phyloP scores from a whole-genome alignment of 2,329 filamentous ascomycete species.

The Neodidymelliopsis sp. region DNA sequence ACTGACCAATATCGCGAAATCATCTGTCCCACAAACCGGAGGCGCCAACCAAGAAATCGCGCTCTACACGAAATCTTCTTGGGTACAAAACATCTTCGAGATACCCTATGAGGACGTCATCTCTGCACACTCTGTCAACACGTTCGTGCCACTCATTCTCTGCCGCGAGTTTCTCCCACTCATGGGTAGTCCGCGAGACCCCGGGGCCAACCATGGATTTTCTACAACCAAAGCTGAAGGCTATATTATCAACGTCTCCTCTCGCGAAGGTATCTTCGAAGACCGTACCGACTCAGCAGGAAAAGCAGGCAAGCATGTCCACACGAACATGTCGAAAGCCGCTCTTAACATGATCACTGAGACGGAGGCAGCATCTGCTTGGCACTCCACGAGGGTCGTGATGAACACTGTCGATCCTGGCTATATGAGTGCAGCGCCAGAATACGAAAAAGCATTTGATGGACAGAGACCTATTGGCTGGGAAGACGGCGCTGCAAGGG shows the following conservation, averaged over 20 bases:
- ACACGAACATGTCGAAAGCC: conserved; percentile 27
- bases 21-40: no score
- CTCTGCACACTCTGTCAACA: conserved; percentile 24
- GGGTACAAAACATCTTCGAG: conserved; percentile 20
- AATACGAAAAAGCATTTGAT: conserved; percentile 19
- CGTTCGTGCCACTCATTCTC: conserved; percentile 24
- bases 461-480: conserved; percentile 20
- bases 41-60: no score
- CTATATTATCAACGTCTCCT: conserved; percentile 27
- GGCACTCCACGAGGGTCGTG: conserved; percentile 7
- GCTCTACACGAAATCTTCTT: conserved; percentile 18
- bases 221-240: conserved; percentile 7
- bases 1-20: no score
- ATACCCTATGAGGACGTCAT: conserved; percentile 27
- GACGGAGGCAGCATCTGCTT: conserved; percentile 19
- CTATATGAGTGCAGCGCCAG: conserved; percentile 24
- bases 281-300: conserved; percentile 1
- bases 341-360: conserved; percentile 27
- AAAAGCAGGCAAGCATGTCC: conserved; percentile 21
- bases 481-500: conserved; percentile 21
- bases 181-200: no score
- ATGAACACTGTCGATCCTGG: conserved; percentile 24
- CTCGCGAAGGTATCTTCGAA: conserved; percentile 27
- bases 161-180: conserved; percentile 20
- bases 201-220: not conserved